Conservation (phyloP, 164 flowering plant species). For the Chloranthus sessilifolius region DNA sequence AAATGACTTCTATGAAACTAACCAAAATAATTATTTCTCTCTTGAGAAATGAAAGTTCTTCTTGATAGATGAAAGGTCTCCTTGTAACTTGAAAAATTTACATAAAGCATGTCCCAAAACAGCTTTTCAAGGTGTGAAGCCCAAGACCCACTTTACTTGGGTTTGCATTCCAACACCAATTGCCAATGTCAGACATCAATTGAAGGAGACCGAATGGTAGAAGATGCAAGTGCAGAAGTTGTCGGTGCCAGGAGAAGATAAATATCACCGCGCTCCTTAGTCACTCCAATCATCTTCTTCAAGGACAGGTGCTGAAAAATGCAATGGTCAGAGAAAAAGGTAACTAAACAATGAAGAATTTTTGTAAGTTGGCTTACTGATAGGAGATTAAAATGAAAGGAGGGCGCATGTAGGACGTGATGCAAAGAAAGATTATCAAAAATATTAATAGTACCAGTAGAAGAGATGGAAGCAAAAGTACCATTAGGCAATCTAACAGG, state of each 20-base stretch:
- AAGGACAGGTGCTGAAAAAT: conserved; percentile 2
- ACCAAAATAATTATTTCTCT: too few relatives aligned
- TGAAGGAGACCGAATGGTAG: too few relatives aligned
- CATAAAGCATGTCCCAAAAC: too few relatives aligned
- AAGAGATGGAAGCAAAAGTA: background rate
- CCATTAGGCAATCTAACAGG: conserved; percentile 2
- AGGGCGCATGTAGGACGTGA: background rate
- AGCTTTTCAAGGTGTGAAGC: too few relatives aligned
- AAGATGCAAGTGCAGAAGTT: background rate
- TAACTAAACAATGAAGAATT: background rate
- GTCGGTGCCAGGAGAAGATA: background rate
- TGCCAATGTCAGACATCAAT: background rate
- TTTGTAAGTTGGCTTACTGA: background rate
- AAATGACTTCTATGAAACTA: too few relatives aligned
- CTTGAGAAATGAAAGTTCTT: too few relatives aligned
- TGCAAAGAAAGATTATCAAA: background rate
- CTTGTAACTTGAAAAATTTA: too few relatives aligned
- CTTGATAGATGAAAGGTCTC: too few relatives aligned
- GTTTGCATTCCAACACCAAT: too few relatives aligned
- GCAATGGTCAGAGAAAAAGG: background rate
- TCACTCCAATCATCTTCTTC: background rate
- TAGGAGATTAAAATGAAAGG: background rate
- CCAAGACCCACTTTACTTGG: too few relatives aligned
- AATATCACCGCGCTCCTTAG: background rate
- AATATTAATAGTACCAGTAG: background rate